Conservation (phyloP, 108 stramenopile genomes). For the Discostella pseudostelligera region DNA sequence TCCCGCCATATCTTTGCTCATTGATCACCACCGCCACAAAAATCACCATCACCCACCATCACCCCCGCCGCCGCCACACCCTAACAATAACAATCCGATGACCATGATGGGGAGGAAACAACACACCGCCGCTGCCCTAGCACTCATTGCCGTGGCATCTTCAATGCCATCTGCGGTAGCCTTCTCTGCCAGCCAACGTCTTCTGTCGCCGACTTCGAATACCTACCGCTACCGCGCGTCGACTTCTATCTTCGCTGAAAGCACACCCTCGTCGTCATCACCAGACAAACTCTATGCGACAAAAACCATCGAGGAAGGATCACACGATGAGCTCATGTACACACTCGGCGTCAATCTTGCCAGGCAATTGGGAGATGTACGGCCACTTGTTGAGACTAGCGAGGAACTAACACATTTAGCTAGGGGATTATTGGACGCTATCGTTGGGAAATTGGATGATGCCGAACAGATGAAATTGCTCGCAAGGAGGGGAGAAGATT, state of each 20-base stretch:
- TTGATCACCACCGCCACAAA: too few relatives aligned
- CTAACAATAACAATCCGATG: not conserved
- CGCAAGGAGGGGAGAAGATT: conserved; percentile 56
- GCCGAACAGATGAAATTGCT: conserved; percentile 59
- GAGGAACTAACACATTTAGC: conserved; percentile 79
- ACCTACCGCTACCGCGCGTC: not conserved
- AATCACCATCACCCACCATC: too few relatives aligned
- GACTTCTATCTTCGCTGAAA: conserved; percentile 25
- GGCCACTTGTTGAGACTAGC: conserved; percentile 70
- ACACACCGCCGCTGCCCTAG: not conserved
- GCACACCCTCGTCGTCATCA: conserved; percentile 7
- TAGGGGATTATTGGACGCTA: conserved; percentile 76
- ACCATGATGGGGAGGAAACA: not conserved
- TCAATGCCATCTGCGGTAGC: not conserved
- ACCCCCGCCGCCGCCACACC: not conserved
- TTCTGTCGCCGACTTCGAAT: too few relatives aligned
- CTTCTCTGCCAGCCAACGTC: too few relatives aligned
- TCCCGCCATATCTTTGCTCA: too few relatives aligned
- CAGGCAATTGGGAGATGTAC: conserved; percentile 65
- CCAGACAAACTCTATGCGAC: conserved; percentile 18
- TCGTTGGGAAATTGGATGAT: conserved; percentile 73
- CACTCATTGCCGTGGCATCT: not conserved
- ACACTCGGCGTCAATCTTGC: conserved; percentile 77
- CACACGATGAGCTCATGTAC: conserved; percentile 84
- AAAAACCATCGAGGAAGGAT: conserved; percentile 58